Evolutionary conservation across 1,139 yeast genomes (phyloP), one percentile per base, ranked within the genome.

Genomic region (Nakaseomyces uthaithaninus): DNA sequence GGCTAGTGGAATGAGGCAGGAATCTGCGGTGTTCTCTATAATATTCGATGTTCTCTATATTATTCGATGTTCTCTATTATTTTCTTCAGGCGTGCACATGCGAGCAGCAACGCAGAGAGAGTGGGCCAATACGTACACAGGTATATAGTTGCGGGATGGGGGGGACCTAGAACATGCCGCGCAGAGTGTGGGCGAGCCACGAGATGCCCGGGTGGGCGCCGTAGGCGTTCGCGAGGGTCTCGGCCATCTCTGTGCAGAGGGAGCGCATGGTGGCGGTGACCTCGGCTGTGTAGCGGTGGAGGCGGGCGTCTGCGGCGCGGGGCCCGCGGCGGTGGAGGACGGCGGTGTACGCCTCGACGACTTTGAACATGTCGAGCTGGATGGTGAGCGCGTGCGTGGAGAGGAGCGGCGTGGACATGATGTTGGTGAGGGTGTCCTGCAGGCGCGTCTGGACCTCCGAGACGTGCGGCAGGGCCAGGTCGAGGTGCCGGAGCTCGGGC

Each of bases 401-500:
- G 15, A 49, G 42, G 30, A 52, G 49, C 20, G 52, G 46, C 36
- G 52, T 52, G 15, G 60, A 53, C 53, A 59, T 51, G 9, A 57
- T 48, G 38, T 52, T 53, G 11, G 62, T 55, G 25, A 60, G 44
- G 34, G 46, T 41, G 37, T 53, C 57, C 35, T 55, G 57, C 16
- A 54, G 33, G 2, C 36, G 35, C 10, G 41, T 37, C 38, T 52
- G 56, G 38, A 53, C 43, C 15, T 48, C 48, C 7, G 46, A 42
- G 11, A 50, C 45, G 18, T 18, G 30, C 28, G 18, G 9, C 10
- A 12, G 14, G 28, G 12, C 12, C 27, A 25, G 6, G 25, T 22
- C 9, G n/a, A 42, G 27, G 22, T 28, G 27, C 2, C 19, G 22
- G 48, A 51, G 49, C 28, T 54, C 57, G 9, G 36, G 42, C 20